Conservation (phyloP, 306 rosid genomes). For the Hippophae gyantsensis region DNA sequence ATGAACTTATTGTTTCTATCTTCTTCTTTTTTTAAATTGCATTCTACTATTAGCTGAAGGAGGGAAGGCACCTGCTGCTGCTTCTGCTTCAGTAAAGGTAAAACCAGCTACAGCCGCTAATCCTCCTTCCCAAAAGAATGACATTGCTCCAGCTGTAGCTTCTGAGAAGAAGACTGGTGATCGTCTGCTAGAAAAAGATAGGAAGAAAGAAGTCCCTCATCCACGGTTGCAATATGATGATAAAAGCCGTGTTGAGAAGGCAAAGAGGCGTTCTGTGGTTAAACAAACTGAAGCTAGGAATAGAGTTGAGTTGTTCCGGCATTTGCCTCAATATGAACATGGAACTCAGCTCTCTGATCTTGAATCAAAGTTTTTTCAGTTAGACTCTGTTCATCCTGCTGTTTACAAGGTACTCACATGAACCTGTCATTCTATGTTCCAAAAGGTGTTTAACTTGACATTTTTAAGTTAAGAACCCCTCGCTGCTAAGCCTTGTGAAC, state of each 20-base stretch:
- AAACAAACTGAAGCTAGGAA: slow-evolving; percentile 73
- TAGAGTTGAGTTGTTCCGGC: slow-evolving; percentile 75
- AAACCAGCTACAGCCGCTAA: slow-evolving; percentile 34
- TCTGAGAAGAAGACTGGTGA: slow-evolving; percentile 54
- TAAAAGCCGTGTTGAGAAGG: slow-evolving; percentile 58
- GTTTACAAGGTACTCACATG: slow-evolving; percentile 55
- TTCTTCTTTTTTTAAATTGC: slow-evolving; percentile 12
- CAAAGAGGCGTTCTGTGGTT: slow-evolving; percentile 61
- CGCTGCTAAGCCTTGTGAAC: too few relatives aligned
- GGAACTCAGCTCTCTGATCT: slow-evolving; percentile 67
- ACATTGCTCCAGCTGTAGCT: slow-evolving; percentile 25
- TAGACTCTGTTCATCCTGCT: slow-evolving; percentile 69
- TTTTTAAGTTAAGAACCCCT: too few relatives aligned
- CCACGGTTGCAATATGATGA: slow-evolving; percentile 84
- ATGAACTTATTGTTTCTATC: slow-evolving; percentile 21
- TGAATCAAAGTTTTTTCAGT: slow-evolving; percentile 61
- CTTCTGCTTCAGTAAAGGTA: slow-evolving; percentile 24
- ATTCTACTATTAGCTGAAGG: slow-evolving; percentile 24
- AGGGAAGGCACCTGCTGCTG: slow-evolving; percentile 27
- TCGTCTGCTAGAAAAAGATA: slow-evolving; percentile 56
- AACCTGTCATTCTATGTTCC: too few relatives aligned
- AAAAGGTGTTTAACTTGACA: too few relatives aligned
- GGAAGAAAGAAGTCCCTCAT: slow-evolving; percentile 76
- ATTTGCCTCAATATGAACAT: slow-evolving; percentile 81
- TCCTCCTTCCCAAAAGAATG: slow-evolving; percentile 49